These are phyloP conservation scores for Cotoneaster glaucophyllus DNA, from an alignment of 306 rosid species.

Conservation along the genomic window DNA sequence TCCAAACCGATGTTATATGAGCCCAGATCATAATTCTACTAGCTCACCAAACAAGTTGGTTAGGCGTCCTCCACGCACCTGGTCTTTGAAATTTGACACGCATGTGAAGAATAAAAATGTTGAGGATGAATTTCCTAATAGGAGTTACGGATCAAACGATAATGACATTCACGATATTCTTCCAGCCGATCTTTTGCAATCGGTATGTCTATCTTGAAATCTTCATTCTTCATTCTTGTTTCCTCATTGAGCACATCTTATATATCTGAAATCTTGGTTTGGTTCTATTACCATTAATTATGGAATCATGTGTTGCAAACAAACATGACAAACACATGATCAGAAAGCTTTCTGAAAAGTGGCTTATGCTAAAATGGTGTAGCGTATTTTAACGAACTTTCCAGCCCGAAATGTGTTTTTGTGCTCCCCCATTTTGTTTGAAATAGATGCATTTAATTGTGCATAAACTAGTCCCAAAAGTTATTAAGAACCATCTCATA, in stretches of 20 bases:
- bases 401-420: neutral
- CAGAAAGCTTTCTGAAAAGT: neutral
- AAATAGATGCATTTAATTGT: neutral
- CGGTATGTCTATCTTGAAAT: conserved; percentile 42
- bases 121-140: conserved; percentile 18
- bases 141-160: conserved; percentile 16
- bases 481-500: neutral
- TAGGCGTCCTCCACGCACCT: conserved; percentile 49
- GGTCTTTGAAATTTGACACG: conserved; percentile 65
- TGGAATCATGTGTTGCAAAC: neutral
- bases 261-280: neutral
- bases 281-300: neutral
- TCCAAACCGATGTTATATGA: conserved; percentile 50
- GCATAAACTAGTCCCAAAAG: neutral
- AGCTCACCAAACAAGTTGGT: conserved; percentile 40
- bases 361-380: neutral
- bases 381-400: neutral
- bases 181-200: conserved; percentile 51
- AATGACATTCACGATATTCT: conserved; percentile 47
- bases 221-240: neutral
- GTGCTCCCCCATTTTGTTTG: neutral
- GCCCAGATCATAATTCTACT: conserved; percentile 29
- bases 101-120: conserved; percentile 44
- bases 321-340: neutral
- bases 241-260: neutral